phyloP scores from a whole-genome alignment of 2,329 filamentous ascomycete species.

The Fusarium hainanense region DNA sequence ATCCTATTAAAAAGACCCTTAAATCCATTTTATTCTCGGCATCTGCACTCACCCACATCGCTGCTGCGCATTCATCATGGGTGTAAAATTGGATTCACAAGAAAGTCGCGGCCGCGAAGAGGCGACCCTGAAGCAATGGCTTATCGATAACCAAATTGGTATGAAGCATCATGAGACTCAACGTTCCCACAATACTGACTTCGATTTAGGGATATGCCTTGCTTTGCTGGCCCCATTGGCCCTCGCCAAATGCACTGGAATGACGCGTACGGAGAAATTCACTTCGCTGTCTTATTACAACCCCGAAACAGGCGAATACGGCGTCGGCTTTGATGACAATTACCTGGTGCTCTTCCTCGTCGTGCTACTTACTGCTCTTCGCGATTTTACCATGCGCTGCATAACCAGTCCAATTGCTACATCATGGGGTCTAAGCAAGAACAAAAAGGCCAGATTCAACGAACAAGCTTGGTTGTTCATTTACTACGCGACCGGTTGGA shows the following conservation, averaged over 20 bases:
- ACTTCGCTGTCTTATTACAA: constrained; percentile 88
- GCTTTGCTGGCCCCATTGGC: constrained; percentile 85
- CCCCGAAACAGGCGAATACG: constrained; percentile 73
- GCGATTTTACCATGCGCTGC: constrained; percentile 88
- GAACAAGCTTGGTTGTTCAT: constrained; percentile 93
- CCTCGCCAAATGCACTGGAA: constrained; percentile 84
- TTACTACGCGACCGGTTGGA: constrained; percentile 86
- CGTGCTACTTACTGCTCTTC: constrained; percentile 84
- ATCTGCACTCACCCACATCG: too few relatives aligned
- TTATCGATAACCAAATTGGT: constrained; percentile 31
- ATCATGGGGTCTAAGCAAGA: constrained; percentile 75
- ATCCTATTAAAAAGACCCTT: neutral
- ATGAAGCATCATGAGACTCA: neutral
- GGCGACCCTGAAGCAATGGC: constrained; percentile 14
- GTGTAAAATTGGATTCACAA: neutral
- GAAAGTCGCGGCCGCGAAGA: neutral
- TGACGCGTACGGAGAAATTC: constrained; percentile 85
- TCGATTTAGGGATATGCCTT: constrained; percentile 75
- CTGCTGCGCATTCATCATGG: neutral
- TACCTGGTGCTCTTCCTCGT: constrained; percentile 85
- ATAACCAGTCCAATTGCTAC: constrained; percentile 81
- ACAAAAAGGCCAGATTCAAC: constrained; percentile 81
- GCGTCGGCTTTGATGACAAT: constrained; percentile 80
- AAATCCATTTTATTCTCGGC: constrained; percentile 3
- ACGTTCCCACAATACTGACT: constrained; percentile 15